Evolutionary conservation across 257 asterid species (phyloP).

Genomic region (Solanum commersonii): DNA sequence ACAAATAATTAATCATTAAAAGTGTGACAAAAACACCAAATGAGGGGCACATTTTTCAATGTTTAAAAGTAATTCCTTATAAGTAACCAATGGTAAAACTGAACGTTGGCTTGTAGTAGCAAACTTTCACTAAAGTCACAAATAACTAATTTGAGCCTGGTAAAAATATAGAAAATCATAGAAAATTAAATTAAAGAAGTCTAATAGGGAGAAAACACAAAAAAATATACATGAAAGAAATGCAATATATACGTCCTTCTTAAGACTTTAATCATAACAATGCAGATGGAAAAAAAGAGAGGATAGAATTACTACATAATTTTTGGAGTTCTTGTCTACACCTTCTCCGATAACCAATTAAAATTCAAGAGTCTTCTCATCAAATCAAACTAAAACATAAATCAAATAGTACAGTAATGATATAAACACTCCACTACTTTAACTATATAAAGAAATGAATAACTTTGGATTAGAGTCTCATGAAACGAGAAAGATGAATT

Average conservation of each 20-base stretch:
- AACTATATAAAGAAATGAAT: not conserved
- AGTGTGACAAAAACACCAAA: not conserved
- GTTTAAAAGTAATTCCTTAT: too few relatives aligned
- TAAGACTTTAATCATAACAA: not conserved
- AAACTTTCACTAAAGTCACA: not conserved
- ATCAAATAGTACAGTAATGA: too few relatives aligned
- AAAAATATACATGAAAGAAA: not conserved
- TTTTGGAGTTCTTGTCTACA: not conserved
- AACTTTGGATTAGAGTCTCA: not conserved
- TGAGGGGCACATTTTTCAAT: not conserved
- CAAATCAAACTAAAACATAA: not conserved
- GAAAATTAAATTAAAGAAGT: not conserved
- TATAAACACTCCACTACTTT: not conserved
- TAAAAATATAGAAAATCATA: not conserved
- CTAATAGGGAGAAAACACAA: not conserved
- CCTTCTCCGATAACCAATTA: not conserved
- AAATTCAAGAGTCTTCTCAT: not conserved
- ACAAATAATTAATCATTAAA: too few relatives aligned
- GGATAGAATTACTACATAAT: too few relatives aligned
- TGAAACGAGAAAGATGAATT: too few relatives aligned
- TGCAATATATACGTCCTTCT: not conserved
- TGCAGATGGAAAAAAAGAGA: not conserved
- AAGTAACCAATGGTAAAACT: not conserved
- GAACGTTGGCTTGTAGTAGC: too few relatives aligned
- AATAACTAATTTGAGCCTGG: not conserved